These are phyloP conservation scores for Aspergillus funiculosus DNA, from an alignment of 495 filamentous ascomycete genomes.

Conservation along the genomic window DNA sequence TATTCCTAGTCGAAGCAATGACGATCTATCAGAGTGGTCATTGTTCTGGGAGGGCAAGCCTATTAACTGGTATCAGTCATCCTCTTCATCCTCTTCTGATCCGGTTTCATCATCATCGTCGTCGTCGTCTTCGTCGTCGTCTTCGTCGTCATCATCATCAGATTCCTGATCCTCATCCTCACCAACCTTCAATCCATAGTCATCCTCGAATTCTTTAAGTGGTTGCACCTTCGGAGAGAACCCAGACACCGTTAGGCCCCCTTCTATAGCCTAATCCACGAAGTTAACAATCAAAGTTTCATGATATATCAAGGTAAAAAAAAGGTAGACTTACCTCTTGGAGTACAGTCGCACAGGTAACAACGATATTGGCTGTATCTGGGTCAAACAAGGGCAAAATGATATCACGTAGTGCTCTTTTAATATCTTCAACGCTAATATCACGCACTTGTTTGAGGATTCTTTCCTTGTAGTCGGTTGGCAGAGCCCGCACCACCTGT, in stretches of 20 bases:
- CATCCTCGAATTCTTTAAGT: slow-evolving; percentile 81
- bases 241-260: slow-evolving; percentile 63
- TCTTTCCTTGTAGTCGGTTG: slow-evolving; percentile 69
- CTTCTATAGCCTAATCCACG: slow-evolving; percentile 55
- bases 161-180: slow-evolving; percentile 62
- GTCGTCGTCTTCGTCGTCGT: slow-evolving; percentile 30
- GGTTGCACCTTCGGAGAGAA: slow-evolving; percentile 71
- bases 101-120: slow-evolving; percentile 18
- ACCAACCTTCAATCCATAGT: slow-evolving; percentile 76
- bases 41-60: too few species aligned
- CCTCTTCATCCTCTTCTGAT: slow-evolving; percentile 23
- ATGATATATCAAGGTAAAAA: neutral
- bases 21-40: too few species aligned
- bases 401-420: slow-evolving; percentile 63
- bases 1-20: too few species aligned
- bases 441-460: slow-evolving; percentile 70
- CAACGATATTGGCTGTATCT: slow-evolving; percentile 69
- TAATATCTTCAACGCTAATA: slow-evolving; percentile 72
- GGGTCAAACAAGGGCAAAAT: slow-evolving; percentile 74
- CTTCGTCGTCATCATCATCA: slow-evolving; percentile 56
- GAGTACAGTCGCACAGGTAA: slow-evolving; percentile 85
- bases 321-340: slow-evolving; percentile 57
- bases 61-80: slow-evolving; percentile 20
- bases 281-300: slow-evolving; percentile 15
- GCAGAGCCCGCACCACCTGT: slow-evolving; percentile 68